Percentiles rank a stretch among this genome's conserved stretches.
Conservation (phyloP, 371 early-diverging fungal species). For the Rhizopus arrhizus region DNA sequence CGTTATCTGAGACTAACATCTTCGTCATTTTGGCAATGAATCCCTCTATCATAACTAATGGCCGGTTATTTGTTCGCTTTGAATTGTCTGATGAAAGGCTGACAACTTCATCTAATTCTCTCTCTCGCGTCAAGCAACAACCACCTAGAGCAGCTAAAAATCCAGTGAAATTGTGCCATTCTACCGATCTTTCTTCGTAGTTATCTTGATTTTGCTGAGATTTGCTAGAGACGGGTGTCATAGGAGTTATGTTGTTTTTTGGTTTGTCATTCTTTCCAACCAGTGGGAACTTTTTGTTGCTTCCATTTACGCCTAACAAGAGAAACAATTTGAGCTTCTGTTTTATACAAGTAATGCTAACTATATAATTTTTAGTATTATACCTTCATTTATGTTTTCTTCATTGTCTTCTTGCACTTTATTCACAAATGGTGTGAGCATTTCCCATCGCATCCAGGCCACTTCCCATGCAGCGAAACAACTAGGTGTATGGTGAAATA, state of each 20-base stretch:
- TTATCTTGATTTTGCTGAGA: slow-evolving; percentile 19
- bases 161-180: slow-evolving; percentile 75
- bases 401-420: slow-evolving; percentile 36
- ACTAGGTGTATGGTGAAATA: slow-evolving; percentile 71
- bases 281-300: slow-evolving; percentile 4
- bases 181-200: slow-evolving; percentile 47
- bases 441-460: slow-evolving; percentile 81
- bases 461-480: slow-evolving; percentile 88
- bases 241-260: neutral
- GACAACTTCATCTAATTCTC: slow-evolving; percentile 3
- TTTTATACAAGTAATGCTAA: neutral
- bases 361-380: neutral
- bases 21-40: slow-evolving; percentile 83
- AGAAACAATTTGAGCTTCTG: neutral
- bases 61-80: slow-evolving; percentile 39
- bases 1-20: slow-evolving; percentile 80
- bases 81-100: slow-evolving; percentile 2
- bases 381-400: slow-evolving; percentile 15
- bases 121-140: slow-evolving; percentile 46
- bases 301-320: neutral
- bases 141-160: slow-evolving; percentile 74
- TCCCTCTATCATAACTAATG: slow-evolving; percentile 63
- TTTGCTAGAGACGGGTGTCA: slow-evolving; percentile 9
- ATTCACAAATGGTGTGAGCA: slow-evolving; percentile 52
- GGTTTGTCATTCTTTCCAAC: slow-evolving; percentile 11